These are phyloP conservation scores for Diplocarpon rosae DNA, from an alignment of 2,329 filamentous ascomycete species.

Conservation along the genomic window DNA sequence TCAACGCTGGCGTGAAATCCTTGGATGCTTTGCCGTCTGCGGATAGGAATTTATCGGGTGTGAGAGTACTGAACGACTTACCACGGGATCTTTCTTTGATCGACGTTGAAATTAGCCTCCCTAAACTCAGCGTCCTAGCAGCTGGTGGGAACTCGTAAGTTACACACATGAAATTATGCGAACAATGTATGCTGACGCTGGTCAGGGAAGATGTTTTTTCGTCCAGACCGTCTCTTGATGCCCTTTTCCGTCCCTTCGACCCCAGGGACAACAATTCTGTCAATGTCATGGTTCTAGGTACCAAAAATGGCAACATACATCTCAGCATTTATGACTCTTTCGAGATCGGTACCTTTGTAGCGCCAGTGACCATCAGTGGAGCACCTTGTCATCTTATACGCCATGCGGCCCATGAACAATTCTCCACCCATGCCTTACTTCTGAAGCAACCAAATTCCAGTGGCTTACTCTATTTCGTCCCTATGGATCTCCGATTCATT, in stretches of 20 bases:
- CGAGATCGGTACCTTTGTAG: slow-evolving; percentile 56
- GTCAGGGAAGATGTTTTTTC: slow-evolving; percentile 28
- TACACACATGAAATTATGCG: neutral
- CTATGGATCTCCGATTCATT: slow-evolving; percentile 76
- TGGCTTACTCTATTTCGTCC: slow-evolving; percentile 48
- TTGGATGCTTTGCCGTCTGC: slow-evolving; percentile 16
- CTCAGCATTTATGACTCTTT: slow-evolving; percentile 81
- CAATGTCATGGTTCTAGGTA: slow-evolving; percentile 67
- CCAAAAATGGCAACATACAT: slow-evolving; percentile 59
- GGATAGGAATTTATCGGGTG: slow-evolving; percentile 8
- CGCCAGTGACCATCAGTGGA: slow-evolving; percentile 28
- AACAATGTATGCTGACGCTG: neutral
- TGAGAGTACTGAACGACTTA: slow-evolving; percentile 36
- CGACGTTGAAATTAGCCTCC: slow-evolving; percentile 65
- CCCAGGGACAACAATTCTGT: slow-evolving; percentile 61
- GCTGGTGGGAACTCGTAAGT: slow-evolving; percentile 52
- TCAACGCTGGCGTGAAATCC: slow-evolving; percentile 5
- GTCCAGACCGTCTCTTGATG: slow-evolving; percentile 26
- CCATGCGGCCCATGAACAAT: slow-evolving; percentile 62
- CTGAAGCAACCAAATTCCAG: slow-evolving; percentile 35
- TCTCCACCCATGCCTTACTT: slow-evolving; percentile 68
- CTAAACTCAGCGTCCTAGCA: slow-evolving; percentile 64
- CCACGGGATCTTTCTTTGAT: slow-evolving; percentile 62
- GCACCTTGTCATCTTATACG: slow-evolving; percentile 30
- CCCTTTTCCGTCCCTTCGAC: slow-evolving; percentile 29